Base-by-base conservation (phyloP, 148 eudicot genomes). In the Drosera capensis region DNA sequence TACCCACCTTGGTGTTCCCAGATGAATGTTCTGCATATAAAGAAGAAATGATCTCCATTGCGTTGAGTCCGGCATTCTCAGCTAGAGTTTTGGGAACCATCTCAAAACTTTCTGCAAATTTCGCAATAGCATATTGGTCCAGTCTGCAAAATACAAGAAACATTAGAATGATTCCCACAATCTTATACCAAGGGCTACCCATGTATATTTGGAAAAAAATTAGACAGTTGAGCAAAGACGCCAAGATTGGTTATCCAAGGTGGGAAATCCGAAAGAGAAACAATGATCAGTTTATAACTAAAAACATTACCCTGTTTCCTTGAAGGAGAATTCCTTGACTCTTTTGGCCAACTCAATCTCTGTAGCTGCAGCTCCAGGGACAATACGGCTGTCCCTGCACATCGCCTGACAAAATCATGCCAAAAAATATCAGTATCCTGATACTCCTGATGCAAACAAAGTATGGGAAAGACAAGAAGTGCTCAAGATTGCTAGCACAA, bases 341-440 rank as follows among this genome's bases (percentile, higher is more conserved):
- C 65, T 80, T 60, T 70, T 78, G 8, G 97, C 95, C 48, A 90
- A 59, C 63, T 90, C 97, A 53, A 90, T 84, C 68, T 90, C 95
- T 15, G 95, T 71, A 46, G 95, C 97, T 14, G 97, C 95, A 48
- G 95, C 97, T 49, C 97, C 97, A 63, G 97, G 95, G 43, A 90
- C 71, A 11, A 59, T 66, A 46, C 95, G 82, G 61, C 95, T 90
- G 71, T 90, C 96, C 68, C 76, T 83, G 75, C 92, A 88, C 94
- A 88, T 82, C 52, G 87, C 82, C 94, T 83, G 64, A 25, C 28
- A 58, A 23, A n/a, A n/a, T n/a, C n/a, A n/a, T n/a, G n/a, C n/a
- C n/a, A n/a, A n/a, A n/a, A n/a, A n/a, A n/a, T n/a, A n/a, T n/a
- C n/a, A n/a, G n/a, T n/a, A n/a, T n/a, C n/a, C n/a, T n/a, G n/a